These are phyloP conservation scores for Aurantiochytrium sp. DNA, from an alignment of 108 stramenopile genomes.

Conservation along the genomic window DNA sequence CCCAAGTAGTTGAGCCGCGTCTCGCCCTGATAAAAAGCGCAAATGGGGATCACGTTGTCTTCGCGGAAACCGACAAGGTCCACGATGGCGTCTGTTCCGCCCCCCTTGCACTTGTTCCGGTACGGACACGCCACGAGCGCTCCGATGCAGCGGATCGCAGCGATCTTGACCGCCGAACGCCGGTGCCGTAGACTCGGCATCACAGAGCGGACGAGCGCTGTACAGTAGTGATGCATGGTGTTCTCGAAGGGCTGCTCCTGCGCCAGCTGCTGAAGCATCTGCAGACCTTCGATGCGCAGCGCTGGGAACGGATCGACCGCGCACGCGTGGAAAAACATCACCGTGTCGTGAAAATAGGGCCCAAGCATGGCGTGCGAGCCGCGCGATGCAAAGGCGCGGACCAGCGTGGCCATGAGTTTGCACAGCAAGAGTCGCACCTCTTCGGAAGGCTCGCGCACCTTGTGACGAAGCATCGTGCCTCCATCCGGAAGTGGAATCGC, in stretches of 20 bases:
- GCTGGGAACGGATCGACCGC: slow-evolving; percentile 34
- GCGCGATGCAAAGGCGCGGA: neutral
- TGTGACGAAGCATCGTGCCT: neutral
- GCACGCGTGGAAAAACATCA: slow-evolving; percentile 35
- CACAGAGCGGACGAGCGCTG: slow-evolving; percentile 4
- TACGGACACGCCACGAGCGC: slow-evolving; percentile 45
- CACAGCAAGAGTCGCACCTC: slow-evolving; percentile 31
- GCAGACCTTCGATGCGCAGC: neutral
- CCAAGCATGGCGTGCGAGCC: slow-evolving; percentile 17
- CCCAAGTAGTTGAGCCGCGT: slow-evolving; percentile 53
- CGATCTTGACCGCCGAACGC: slow-evolving; percentile 44
- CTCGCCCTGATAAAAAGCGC: slow-evolving; percentile 54
- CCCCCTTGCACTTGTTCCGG: slow-evolving; percentile 53
- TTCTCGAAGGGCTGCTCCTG: neutral
- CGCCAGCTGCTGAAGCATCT: neutral
- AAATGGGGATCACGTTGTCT: slow-evolving; percentile 58
- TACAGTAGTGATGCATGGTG: slow-evolving; percentile 28
- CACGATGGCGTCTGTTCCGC: slow-evolving; percentile 55
- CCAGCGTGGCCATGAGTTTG: neutral
- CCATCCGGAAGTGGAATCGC: slow-evolving; percentile 34
- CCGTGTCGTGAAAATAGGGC: slow-evolving; percentile 36
- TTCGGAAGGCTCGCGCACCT: slow-evolving; percentile 34
- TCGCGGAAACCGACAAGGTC: slow-evolving; percentile 62
- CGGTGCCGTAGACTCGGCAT: slow-evolving; percentile 53
- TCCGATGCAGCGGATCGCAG: slow-evolving; percentile 40